Evolutionary conservation across 805 yeast species (phyloP), one percentile per base, ranked within the genome.

Genomic region (Metschnikowia kofuensis): DNA sequence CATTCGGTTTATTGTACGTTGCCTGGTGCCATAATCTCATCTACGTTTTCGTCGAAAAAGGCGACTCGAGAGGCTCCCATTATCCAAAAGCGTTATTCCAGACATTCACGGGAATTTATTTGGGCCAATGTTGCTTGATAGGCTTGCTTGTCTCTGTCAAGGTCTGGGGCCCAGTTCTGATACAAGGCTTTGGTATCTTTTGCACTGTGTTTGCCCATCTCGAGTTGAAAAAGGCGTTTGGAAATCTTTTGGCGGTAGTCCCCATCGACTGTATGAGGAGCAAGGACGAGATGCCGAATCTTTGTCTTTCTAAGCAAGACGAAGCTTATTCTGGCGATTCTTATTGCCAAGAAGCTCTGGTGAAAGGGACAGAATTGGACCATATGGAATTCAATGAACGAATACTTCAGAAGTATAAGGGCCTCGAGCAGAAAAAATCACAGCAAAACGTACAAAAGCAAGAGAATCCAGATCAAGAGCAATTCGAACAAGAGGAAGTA

Each of bases 131-230:
- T 21, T 89, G 96, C 72, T 59, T 94, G 54, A 64, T 94, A 45
- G 97, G 97, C 48, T 67, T 94, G 48, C 91, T 89, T 64, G 87
- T 82, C n/a, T 94, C 92, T 47, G 90, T 95, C 52, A 89, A 89
- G 74, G 86, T 95, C 37, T 92, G 97, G 97, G 98, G 97, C 40
- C 96, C 97, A 35, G 76, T 90, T 55, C 87, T 84, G 3, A 68
- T 92, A 46, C 88, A 87, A 64, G 83, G 81, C 1, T 74, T 91
- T 44, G 74, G 85, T 38, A 59, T 89, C 12, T 79, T 77, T 8
- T 66, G 77, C 54, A 89, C 97, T 0, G 78, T 78, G 4, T 84
- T 88, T 61, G 75, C 80, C 50, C 97, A 92, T 60, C 14, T 80
- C 29, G 78, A 81, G 53, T 66, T 92, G 62, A 80, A 76, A 53